Evolutionary conservation across 75 land plant species (phyloP), one percentile per base, ranked within the genome.

Genomic region (Ceratopteris richardii): DNA sequence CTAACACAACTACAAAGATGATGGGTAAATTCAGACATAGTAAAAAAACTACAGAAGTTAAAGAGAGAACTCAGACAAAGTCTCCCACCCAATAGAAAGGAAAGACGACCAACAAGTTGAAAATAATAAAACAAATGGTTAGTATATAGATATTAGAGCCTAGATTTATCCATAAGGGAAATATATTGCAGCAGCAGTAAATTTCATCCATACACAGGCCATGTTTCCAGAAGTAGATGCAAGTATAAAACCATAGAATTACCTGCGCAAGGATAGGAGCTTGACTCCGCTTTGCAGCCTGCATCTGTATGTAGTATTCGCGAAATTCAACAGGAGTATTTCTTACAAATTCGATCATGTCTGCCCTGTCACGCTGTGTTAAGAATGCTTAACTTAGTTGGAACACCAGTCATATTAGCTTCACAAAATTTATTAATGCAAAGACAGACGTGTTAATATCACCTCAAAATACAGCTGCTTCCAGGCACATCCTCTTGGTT

Each of bases 231-330:
- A 9, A 40, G 42, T 9, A 40, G 12, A 40, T 9, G 12, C 42
- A 40, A 14, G n/a, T n/a, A n/a, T n/a, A n/a, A n/a, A n/a, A n/a
- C n/a, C n/a, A n/a, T n/a, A n/a, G n/a, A 17, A 2, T 68, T 70
- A 92, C 95, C 82, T 89, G 98, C 51, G 98, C 82, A 64, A 74
- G 80, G 63, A 78, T 66, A 46, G 96, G 98, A 47, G 85, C 74
- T 66, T 93, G 96, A 63, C 95, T 93, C 65, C 98, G 78, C 66
- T 89, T 93, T 19, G 98, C 96, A 31, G 74, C 85, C 39, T 93
- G 90, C 98, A 93, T 93, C 66, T 93, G 98, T 23, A 93, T 80
- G 66, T 89, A 93, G 44, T 85, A 93, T 69, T 93, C 96, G 46
- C 80, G 88, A 55, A 88, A 89, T 58, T 93, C 96, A 26, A 73